Evolutionary conservation across 495 filamentous ascomycete genomes (phyloP).

Genomic region (Trichoderma orchidacearum): DNA sequence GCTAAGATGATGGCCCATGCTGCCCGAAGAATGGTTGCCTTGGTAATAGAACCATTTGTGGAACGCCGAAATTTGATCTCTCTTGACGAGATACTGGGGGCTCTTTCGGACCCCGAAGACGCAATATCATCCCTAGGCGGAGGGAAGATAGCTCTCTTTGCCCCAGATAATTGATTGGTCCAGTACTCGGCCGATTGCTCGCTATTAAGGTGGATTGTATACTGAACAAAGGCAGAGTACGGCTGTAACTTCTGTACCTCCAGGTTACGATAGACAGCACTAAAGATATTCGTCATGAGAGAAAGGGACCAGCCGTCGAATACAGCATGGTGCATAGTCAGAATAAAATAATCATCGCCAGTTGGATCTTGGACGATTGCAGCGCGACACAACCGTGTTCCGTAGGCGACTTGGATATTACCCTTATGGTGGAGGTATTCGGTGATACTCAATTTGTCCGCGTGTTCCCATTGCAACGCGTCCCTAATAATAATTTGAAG

Average conservation of each 20-base stretch:
- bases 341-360: background rate
- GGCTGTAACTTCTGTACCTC: background rate
- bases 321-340: slow-evolving; percentile 2
- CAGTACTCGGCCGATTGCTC: slow-evolving; percentile 1
- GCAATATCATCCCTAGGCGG: slow-evolving; percentile 12
- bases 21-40: slow-evolving; percentile 28
- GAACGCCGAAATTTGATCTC: background rate
- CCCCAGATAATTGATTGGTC: slow-evolving; percentile 9
- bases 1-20: slow-evolving; percentile 30
- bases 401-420: background rate
- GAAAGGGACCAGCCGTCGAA: slow-evolving; percentile 1
- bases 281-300: background rate
- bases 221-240: background rate
- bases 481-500: background rate
- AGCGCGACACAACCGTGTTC: background rate
- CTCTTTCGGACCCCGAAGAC: background rate
- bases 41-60: slow-evolving; percentile 8
- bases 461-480: background rate
- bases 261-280: background rate
- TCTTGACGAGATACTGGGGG: background rate
- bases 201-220: background rate
- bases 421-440: background rate
- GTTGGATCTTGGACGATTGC: background rate
- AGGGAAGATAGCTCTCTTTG: slow-evolving; percentile 13
- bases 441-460: background rate